A percentile compares a stretch with the other conserved stretches of the same genome.
phyloP scores from a whole-genome alignment of 331 rosid genomes.

The Quercus phellos region DNA sequence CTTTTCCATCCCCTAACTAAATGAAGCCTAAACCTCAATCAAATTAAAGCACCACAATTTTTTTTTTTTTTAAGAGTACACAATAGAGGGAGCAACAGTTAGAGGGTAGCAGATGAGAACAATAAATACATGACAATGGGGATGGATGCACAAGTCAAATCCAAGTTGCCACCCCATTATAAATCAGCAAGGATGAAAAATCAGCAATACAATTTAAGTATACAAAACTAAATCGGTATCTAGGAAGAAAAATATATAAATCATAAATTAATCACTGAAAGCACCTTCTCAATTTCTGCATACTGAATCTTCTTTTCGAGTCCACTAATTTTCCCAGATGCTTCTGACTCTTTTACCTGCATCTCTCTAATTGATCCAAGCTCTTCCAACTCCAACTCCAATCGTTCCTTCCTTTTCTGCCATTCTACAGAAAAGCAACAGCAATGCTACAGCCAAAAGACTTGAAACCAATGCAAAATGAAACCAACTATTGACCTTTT shows the following conservation, averaged over 20 bases:
- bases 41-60: too few relatives aligned
- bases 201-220: too few relatives aligned
- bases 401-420: slow-evolving; percentile 74
- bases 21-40: too few relatives aligned
- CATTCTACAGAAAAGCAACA: slow-evolving; percentile 41
- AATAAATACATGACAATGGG: too few relatives aligned
- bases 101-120: too few relatives aligned
- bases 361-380: slow-evolving; percentile 97
- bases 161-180: too few relatives aligned
- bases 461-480: background rate
- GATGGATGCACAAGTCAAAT: too few relatives aligned
- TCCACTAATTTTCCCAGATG: slow-evolving; percentile 88
- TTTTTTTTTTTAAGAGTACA: too few relatives aligned
- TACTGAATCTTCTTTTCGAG: slow-evolving; percentile 91
- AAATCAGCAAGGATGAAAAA: too few relatives aligned
- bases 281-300: slow-evolving; percentile 94
- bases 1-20: too few relatives aligned
- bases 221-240: too few relatives aligned
- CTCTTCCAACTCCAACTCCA: slow-evolving; percentile 77
- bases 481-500: background rate
- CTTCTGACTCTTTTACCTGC: slow-evolving; percentile 95
- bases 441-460: slow-evolving; percentile 20
- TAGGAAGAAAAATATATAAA: background rate
- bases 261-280: background rate
- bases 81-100: too few relatives aligned